Conservation (phyloP, 2,329 filamentous ascomycete species). For the Corynespora cassiicola region DNA sequence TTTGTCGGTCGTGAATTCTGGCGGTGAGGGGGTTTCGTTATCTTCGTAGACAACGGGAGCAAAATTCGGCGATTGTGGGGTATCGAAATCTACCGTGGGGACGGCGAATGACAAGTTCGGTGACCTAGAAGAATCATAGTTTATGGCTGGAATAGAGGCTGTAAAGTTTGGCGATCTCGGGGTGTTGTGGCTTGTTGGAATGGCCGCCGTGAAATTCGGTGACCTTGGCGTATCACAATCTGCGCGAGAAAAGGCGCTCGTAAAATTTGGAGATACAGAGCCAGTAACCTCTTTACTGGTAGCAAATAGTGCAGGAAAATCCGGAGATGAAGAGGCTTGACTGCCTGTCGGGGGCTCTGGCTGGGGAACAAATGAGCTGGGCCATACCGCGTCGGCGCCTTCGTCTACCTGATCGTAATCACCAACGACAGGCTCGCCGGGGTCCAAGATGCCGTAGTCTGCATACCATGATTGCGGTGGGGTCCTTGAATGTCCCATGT, state of each 20-base stretch:
- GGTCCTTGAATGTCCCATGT: no score
- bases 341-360: constrained; percentile 1
- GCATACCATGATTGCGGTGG: constrained; percentile 20
- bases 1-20: no score
- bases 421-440: constrained; percentile 26
- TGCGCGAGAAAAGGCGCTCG: no score
- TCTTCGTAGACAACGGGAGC: no score
- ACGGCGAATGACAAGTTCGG: no score
- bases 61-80: constrained; percentile 13
- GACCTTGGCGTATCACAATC: neutral
- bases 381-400: constrained; percentile 28
- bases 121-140: no score
- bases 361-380: constrained; percentile 10
- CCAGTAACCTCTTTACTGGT: constrained; percentile 3
- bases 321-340: constrained; percentile 21
- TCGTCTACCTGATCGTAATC: constrained; percentile 35
- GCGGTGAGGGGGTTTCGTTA: no score
- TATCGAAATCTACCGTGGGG: no score
- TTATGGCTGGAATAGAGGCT: no score
- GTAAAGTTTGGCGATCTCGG: constrained; percentile 22
- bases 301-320: constrained; percentile 23
- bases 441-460: constrained; percentile 28
- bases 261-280: constrained; percentile 13
- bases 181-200: no score
- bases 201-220: no score